Evolutionary conservation across 768 basidiomycete genomes (phyloP), one percentile per base, ranked within the genome.

Genomic region (Pleurotus cornucopiae): DNA sequence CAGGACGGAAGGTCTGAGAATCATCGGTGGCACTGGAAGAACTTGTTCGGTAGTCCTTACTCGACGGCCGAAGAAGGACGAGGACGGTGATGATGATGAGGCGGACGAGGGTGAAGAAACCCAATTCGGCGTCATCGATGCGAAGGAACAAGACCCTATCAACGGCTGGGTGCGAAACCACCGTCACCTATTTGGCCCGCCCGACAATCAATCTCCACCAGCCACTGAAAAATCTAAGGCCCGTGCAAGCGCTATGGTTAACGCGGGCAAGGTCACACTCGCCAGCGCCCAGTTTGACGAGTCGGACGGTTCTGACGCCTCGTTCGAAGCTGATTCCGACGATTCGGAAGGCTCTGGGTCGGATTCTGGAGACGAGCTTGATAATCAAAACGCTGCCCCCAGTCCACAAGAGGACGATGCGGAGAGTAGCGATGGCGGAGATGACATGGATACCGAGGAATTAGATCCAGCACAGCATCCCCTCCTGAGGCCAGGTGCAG

Each of bases 111-210:
- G 76, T 0, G 71, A 81, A 45, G 87, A 89, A 66, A 82, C 82
- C 1, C 82, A 83, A 63, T 88, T 91, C 63, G 76, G 78, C 26
- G 83, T 89, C 79, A 77, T 91, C 3, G 89, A 91, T 59, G 82
- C 80, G 23, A 76, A 74, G 60, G 88, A 91, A 64, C 79, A 84
- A 62, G 82, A 84, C 38, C 77, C 80, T 20, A 84, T 91, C 48
- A 71, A 75, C 37, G 74, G 77, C 26, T 91, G 90, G 90, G 78
- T 83, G n/a, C 71, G 81, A 45, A 70, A 72, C 49, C 76, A 83
- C 53, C 76, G 79, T 20, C 74, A 79, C 60, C 57, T 79, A 16
- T 87, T 91, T 68, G 86, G 86, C 53, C 72, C 73, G 21, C 37
- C 23, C 37, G 21, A 53, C 41, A 39, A 39, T 13, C 51, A 53